Percentiles rank a stretch among this genome's conserved stretches.
Conservation (phyloP, 2,329 filamentous ascomycete species). For the Sphaerulina populicola region DNA sequence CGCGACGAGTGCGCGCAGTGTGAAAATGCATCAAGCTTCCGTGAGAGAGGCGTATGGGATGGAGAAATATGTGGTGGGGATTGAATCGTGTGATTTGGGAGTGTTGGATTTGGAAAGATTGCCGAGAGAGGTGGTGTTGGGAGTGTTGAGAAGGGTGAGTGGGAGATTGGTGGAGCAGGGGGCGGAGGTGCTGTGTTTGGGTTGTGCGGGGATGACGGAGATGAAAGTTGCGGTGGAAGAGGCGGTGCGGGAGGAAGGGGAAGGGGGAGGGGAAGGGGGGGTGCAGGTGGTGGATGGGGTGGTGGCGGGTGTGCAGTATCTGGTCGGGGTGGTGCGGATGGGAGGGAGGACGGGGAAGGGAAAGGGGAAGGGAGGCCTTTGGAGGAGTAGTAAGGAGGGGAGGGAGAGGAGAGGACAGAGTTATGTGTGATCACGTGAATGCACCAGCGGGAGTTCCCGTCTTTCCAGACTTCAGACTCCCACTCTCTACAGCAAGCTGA, state of each 20-base stretch:
- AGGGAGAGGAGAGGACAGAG: conserved; percentile 36
- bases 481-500: too few relatives aligned
- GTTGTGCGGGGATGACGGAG: conserved; percentile 45
- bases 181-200: conserved; percentile 40
- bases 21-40: conserved; percentile 36
- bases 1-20: conserved; percentile 36
- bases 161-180: conserved; percentile 36
- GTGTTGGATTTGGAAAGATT: conserved; percentile 41
- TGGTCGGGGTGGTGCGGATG: conserved; percentile 41
- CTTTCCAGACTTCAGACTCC: too few relatives aligned
- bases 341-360: conserved; percentile 41
- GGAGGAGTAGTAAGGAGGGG: conserved; percentile 35
- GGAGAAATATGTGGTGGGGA: conserved; percentile 37
- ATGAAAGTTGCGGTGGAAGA: conserved; percentile 42
- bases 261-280: too few relatives aligned
- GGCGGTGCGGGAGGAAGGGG: conserved; percentile 38
- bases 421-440: conserved; percentile 29
- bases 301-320: conserved; percentile 41
- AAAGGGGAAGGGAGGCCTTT: conserved; percentile 41
- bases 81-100: conserved; percentile 37
- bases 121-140: conserved; percentile 35
- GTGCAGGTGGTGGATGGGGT: conserved; percentile 48
- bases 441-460: too few relatives aligned
- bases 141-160: conserved; percentile 36
- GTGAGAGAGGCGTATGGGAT: conserved; percentile 38